A percentile compares a stretch with the other conserved stretches of the same genome.
phyloP scores from a whole-genome alignment of 2,329 filamentous ascomycete species.

The Phialophora chinensis region DNA sequence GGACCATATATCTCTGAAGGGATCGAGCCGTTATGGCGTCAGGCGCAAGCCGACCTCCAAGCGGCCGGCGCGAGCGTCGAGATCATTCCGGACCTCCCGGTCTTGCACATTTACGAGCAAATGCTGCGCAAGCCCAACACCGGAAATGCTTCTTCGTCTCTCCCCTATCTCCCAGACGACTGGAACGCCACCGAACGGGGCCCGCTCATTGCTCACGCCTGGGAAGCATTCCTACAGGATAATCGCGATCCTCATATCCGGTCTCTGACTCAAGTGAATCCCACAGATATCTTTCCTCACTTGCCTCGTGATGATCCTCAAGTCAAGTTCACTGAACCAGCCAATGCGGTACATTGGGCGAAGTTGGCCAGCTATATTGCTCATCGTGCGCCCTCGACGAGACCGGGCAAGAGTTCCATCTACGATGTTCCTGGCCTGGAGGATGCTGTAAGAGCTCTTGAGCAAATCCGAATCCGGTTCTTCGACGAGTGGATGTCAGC shows the following conservation, averaged over 20 bases:
- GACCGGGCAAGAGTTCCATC: slow-evolving; percentile 17
- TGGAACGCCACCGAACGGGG: slow-evolving; percentile 58
- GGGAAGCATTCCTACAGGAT: slow-evolving; percentile 57
- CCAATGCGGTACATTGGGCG: slow-evolving; percentile 29
- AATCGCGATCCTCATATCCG: slow-evolving; percentile 46
- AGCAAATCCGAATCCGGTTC: slow-evolving; percentile 26
- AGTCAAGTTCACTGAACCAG: slow-evolving; percentile 28
- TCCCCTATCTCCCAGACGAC: slow-evolving; percentile 48
- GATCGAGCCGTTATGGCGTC: slow-evolving; percentile 41
- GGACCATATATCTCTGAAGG: slow-evolving; percentile 24
- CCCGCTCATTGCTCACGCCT: slow-evolving; percentile 57
- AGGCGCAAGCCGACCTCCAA: slow-evolving; percentile 42
- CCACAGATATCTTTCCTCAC: slow-evolving; percentile 50
- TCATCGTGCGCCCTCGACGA: not conserved
- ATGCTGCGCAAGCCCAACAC: not conserved
- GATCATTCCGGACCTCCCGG: slow-evolving; percentile 43
- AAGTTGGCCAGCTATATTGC: slow-evolving; percentile 22
- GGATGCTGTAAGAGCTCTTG: slow-evolving; percentile 23
- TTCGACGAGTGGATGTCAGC: slow-evolving; percentile 55
- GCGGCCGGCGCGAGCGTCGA: slow-evolving; percentile 45
- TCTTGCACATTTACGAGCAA: slow-evolving; percentile 41
- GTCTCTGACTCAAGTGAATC: slow-evolving; percentile 51
- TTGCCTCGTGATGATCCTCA: slow-evolving; percentile 20
- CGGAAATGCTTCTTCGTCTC: slow-evolving; percentile 36
- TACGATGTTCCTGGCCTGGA: slow-evolving; percentile 24